Evolutionary conservation across 345 rosid genomes (phyloP).

Genomic region (Linum tenue): DNA sequence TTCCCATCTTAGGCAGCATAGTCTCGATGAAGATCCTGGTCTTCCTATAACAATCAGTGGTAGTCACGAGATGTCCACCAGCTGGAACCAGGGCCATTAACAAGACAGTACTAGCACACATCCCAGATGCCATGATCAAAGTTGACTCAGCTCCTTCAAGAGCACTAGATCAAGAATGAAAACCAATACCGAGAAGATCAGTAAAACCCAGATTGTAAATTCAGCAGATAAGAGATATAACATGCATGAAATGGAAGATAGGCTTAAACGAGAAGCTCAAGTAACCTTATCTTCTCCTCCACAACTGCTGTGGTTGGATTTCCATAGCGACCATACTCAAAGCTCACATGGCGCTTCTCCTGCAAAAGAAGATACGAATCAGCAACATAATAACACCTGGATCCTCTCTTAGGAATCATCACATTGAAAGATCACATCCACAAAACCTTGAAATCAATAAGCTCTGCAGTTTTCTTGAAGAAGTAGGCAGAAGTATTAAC

Average conservation of each 20-base stretch:
- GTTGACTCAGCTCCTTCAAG: slow-evolving; percentile 98
- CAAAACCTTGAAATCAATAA: slow-evolving; percentile 83
- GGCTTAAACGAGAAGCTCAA: background rate
- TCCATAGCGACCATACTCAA: slow-evolving; percentile 96
- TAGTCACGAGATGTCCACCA: slow-evolving; percentile 90
- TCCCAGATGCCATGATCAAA: slow-evolving; percentile 89
- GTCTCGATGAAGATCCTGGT: slow-evolving; percentile 93
- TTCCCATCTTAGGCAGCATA: slow-evolving; percentile 86
- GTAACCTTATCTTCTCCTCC: slow-evolving; percentile 86
- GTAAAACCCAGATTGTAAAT: slow-evolving; percentile 3
- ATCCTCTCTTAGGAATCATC: background rate
- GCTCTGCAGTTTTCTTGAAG: slow-evolving; percentile 80
- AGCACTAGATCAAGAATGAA: slow-evolving; percentile 41
- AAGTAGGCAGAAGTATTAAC: slow-evolving; percentile 89
- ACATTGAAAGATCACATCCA: background rate
- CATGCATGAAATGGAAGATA: background rate
- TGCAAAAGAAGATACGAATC: slow-evolving; percentile 16
- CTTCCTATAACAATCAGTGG: slow-evolving; percentile 92
- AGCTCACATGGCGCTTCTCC: slow-evolving; percentile 81
- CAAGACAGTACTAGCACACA: slow-evolving; percentile 93
- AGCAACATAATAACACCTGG: background rate
- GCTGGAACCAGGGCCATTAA: slow-evolving; percentile 92
- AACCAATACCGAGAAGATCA: background rate
- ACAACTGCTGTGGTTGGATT: slow-evolving; percentile 82
- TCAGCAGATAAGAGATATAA: background rate